Conservation (phyloP, 1,284 basidiomycete genomes). For the Irpex sp. region DNA sequence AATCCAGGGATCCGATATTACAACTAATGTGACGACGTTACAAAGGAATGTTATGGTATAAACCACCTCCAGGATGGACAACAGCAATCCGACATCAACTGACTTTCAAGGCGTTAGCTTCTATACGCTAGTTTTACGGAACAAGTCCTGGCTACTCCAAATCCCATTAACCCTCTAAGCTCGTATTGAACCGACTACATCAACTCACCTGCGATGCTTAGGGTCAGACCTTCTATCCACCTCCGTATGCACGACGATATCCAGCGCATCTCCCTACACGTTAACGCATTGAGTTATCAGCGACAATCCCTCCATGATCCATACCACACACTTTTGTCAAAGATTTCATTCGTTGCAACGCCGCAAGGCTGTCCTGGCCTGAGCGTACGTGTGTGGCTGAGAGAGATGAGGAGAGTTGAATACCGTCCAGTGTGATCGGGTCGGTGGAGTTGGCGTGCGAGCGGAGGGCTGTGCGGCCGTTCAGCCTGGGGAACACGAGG, state of each 20-base stretch:
- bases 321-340: not conserved
- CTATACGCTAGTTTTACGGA: not conserved
- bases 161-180: not conserved
- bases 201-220: not conserved
- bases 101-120: not conserved
- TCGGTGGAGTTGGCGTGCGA: not conserved
- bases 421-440: not conserved
- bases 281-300: not conserved
- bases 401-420: not conserved
- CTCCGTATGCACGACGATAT: not conserved
- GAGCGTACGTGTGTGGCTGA: not conserved
- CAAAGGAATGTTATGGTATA: no score
- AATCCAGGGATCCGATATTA: no score
- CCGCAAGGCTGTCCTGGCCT: not conserved
- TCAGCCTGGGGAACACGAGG: no score
- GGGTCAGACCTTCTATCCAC: not conserved
- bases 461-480: not conserved
- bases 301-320: not conserved
- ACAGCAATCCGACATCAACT: no score
- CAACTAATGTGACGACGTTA: no score
- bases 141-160: not conserved
- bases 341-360: not conserved
- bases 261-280: not conserved
- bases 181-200: not conserved
- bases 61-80: no score